Evolutionary conservation across 345 rosid genomes (phyloP).

Genomic region (Murraya paniculata): DNA sequence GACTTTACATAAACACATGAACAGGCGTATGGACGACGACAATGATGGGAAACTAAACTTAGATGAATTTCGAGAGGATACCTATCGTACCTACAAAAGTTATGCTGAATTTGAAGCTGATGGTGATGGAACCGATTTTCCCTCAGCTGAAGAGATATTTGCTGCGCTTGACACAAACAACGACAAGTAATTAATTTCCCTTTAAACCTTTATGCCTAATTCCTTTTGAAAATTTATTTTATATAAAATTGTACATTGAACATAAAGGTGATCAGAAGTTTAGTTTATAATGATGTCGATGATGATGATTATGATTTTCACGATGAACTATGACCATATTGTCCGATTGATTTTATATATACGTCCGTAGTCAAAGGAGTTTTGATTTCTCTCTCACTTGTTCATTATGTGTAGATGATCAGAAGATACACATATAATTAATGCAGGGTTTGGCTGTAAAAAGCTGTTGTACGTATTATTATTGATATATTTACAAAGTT

Average conservation of each 20-base stretch:
- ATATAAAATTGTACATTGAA: too few species aligned
- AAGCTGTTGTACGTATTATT: too few species aligned
- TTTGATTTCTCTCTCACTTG: too few species aligned
- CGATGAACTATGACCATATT: too few species aligned
- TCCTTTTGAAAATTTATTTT: background rate
- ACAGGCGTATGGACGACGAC: constrained; percentile 57
- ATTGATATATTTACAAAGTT: too few species aligned
- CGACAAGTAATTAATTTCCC: constrained; percentile 27
- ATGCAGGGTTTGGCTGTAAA: too few species aligned
- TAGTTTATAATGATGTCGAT: constrained; percentile 29
- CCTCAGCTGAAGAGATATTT: constrained; percentile 47
- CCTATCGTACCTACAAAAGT: constrained; percentile 46
- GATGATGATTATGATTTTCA: constrained; percentile 28
- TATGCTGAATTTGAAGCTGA: constrained; percentile 43
- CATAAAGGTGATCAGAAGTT: too few species aligned
- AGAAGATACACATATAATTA: too few species aligned
- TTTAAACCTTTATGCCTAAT: background rate
- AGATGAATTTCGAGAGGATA: constrained; percentile 40
- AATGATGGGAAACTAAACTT: constrained; percentile 49
- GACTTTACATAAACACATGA: background rate
- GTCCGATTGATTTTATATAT: too few species aligned
- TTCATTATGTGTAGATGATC: too few species aligned
- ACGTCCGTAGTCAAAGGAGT: too few species aligned
- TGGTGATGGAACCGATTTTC: constrained; percentile 15
- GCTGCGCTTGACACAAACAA: constrained; percentile 51